phyloP scores from a whole-genome alignment of 192 early-diverging fungal genomes.

The Gigaspora rosea region DNA sequence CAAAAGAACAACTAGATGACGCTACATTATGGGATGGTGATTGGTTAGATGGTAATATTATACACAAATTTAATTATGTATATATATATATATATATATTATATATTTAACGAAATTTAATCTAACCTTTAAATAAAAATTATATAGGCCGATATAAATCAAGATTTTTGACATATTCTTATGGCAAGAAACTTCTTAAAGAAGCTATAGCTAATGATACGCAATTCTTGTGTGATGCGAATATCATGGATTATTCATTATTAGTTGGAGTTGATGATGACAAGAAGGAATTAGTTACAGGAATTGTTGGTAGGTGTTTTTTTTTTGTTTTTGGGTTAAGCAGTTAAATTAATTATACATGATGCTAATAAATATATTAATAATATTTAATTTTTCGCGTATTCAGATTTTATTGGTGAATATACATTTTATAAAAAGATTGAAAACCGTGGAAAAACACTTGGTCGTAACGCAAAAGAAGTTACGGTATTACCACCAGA shows the following conservation, averaged over 20 bases:
- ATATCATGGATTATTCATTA: slow-evolving; percentile 98
- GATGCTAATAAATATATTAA: too few species aligned
- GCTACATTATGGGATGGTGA: slow-evolving; percentile 69
- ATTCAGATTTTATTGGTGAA: slow-evolving; percentile 88
- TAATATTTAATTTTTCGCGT: not conserved
- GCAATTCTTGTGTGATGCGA: slow-evolving; percentile 83
- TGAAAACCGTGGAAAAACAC: slow-evolving; percentile 73
- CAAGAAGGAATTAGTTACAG: slow-evolving; percentile 83
- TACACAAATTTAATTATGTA: not conserved
- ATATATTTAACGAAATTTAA: not conserved
- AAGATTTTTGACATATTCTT: slow-evolving; percentile 76
- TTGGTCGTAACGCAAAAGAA: slow-evolving; percentile 71
- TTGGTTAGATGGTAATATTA: slow-evolving; percentile 57
- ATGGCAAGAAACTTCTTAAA: slow-evolving; percentile 80
- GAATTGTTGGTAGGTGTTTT: slow-evolving; percentile 45
- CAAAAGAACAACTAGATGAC: slow-evolving; percentile 41
- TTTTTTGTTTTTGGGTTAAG: not conserved
- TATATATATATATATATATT: not conserved
- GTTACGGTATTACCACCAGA: slow-evolving; percentile 94
- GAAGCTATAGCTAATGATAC: slow-evolving; percentile 90
- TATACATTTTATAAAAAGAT: slow-evolving; percentile 98
- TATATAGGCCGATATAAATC: slow-evolving; percentile 49
- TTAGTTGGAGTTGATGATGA: slow-evolving; percentile 91
- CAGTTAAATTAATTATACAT: not conserved
- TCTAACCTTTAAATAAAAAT: not conserved